These are phyloP conservation scores for Fraxinus baroniana DNA, from an alignment of 305 asterid species.

Conservation along the genomic window DNA sequence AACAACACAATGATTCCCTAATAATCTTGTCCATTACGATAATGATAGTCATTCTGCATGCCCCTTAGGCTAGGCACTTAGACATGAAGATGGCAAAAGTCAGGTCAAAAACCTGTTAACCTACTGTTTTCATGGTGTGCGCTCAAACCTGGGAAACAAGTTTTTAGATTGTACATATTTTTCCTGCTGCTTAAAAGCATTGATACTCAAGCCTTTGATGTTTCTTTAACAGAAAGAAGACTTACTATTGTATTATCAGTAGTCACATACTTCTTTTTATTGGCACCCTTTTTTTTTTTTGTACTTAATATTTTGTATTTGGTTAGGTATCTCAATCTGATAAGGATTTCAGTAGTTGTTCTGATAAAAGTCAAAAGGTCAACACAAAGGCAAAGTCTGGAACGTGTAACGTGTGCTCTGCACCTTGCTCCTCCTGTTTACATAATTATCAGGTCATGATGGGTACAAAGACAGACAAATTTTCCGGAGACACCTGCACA, in stretches of 20 bases:
- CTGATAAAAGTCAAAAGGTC: constrained; percentile 38
- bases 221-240: background rate
- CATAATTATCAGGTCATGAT: constrained; percentile 45
- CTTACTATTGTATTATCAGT: background rate
- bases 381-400: constrained; percentile 43
- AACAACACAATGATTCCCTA: constrained; percentile 8
- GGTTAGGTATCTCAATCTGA: constrained; percentile 46
- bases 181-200: constrained; percentile 1
- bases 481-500: constrained; percentile 58
- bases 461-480: constrained; percentile 59
- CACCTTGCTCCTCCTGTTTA: constrained; percentile 69
- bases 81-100: background rate
- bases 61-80: background rate
- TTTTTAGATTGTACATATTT: background rate
- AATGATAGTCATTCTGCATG: background rate
- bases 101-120: background rate
- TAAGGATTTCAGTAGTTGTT: constrained; percentile 31
- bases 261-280: constrained; percentile 14
- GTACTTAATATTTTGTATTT: constrained; percentile 19
- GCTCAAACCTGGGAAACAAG: background rate
- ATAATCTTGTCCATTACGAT: background rate
- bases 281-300: constrained; percentile 7
- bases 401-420: constrained; percentile 65
- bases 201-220: background rate
- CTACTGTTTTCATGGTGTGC: background rate